Base-by-base conservation (phyloP, 768 basidiomycete genomes). In the Termitomyces sp. region DNA sequence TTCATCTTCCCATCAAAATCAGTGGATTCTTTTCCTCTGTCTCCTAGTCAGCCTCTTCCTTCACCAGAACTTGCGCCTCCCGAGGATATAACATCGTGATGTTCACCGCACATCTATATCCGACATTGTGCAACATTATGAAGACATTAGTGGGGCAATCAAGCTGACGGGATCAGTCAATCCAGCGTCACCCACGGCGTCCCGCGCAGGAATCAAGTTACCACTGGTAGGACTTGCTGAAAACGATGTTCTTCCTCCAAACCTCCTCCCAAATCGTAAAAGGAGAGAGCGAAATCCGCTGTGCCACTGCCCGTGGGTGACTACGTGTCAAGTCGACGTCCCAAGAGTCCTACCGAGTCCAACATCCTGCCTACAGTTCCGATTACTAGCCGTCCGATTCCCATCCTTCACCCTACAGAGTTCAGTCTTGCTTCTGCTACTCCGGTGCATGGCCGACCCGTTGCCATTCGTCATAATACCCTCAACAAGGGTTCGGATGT, bases 71-170 rank as follows among this genome's bases (percentile, higher is more conserved):
- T 87, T 10, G 68, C 76, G 47, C 81, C 84, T 20, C 81, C 86
- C 2, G 78, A 77, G 51, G 80, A 82, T 53, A 60, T 75, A 72
- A 47, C 73, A 78, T 40, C 80, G 80, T 2, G 65, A 71, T 6
- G 67, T 70, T 8, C 83, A 92, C 25, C 81, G 91, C 56, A 88
- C 87, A 4, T 94, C 92, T 0, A 94, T 94, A 66, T 86, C 91
- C 46, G 86, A 94, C 68, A 92, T 94, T 85, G 92, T 94, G 31
- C 89, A 91, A 65, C 83, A 79, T 49, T 94, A 87, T 70, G 92
- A 94, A 71, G 83, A 86, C 7, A 85, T 93, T 59, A 81, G 79
- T 38, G 74, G 73, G 25, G 72, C 68, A 58, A 64, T 67, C 29
- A 78, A 75, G 63, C 65, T 75, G 4, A 61, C 71, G 47, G 62